Evolutionary conservation across 2,329 filamentous ascomycete species (phyloP), one percentile per base, ranked within the genome.

Genomic region (Escovopsis sp.): DNA sequence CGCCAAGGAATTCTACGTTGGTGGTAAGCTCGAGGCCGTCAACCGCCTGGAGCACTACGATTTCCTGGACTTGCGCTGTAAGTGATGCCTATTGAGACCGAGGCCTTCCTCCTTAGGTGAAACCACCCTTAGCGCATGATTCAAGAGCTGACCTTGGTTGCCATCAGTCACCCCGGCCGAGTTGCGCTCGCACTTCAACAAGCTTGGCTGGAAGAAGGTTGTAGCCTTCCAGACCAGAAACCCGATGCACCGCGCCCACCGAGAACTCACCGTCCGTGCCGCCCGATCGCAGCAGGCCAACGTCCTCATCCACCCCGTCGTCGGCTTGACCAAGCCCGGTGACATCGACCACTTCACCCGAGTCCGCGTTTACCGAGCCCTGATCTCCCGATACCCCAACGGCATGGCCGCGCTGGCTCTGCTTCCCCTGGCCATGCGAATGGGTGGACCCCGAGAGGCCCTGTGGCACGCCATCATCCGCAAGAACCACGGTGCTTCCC

Each of bases 381-480:
- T 98, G 43, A 77, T 98, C 51, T 86, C 89, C 53, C 80, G 91
- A 59, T 98, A 98, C 70, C 91, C 91, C 65, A 98, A 96, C 66
- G 91, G 91, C 58, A 98, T 98, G 91, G 91, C 91, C 46, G 87
- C 93, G 34, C 78, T 98, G 51, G 89, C 87, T 65, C 85, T 98
- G 36, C 76, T 98, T 43, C 88, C 88, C 45, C 75, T 98, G 50
- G 91, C 91, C 56, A 98, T 98, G 91, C 84, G 91, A 61, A 98
- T 98, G 91, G 91, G 87, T 59, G 91, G 91, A 56, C 91, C 91
- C 49, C 85, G 91, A 53, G 91, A 98, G 72, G 91, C 91, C 53
- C 87, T 98, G 69, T 98, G 91, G 91, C 91, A 98, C 73, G 91
- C 91, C 59, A 94, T 98, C 58, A 98, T 98, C 73, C 87, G 91